Evolutionary conservation across 768 basidiomycete genomes (phyloP).

Genomic region (Russula abietina): DNA sequence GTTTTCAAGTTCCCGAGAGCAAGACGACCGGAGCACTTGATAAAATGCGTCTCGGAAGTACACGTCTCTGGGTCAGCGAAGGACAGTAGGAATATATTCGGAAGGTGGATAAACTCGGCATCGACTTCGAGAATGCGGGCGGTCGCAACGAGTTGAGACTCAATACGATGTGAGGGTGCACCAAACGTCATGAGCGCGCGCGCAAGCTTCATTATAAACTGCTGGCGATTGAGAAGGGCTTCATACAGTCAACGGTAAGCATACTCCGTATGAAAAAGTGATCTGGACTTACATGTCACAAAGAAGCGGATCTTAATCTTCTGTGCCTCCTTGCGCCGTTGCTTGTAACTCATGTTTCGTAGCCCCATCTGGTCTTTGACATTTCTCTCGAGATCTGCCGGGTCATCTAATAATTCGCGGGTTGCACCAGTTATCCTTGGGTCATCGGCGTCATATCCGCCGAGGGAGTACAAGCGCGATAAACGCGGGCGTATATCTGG

Average conservation of each 20-base stretch:
- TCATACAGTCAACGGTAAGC: conserved; percentile 22
- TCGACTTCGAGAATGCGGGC: conserved; percentile 86
- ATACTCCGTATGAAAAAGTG: not conserved
- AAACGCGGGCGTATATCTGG: conserved; percentile 11
- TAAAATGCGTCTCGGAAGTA: conserved; percentile 81
- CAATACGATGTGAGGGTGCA: conserved; percentile 87
- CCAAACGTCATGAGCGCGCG: conserved; percentile 85
- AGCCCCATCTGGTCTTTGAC: conserved; percentile 32
- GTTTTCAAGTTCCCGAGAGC: conserved; percentile 78
- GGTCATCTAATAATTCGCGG: conserved; percentile 46
- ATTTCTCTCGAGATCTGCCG: conserved; percentile 52
- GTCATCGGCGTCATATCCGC: conserved; percentile 53
- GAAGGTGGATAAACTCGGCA: conserved; percentile 82
- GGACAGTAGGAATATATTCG: conserved; percentile 71
- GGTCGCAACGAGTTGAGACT: conserved; percentile 81
- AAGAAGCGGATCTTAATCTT: conserved; percentile 64
- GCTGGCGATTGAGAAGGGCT: conserved; percentile 76
- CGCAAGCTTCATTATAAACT: conserved; percentile 80
- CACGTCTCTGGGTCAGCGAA: conserved; percentile 83
- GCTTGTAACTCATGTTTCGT: conserved; percentile 55
- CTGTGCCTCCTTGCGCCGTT: conserved; percentile 55
- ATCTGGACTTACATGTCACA: conserved; percentile 47
- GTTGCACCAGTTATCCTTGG: conserved; percentile 55
- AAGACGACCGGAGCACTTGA: conserved; percentile 69
- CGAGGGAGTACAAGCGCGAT: conserved; percentile 24